Conservation (phyloP, 345 rosid species). For the Sisymbrium altissimum region DNA sequence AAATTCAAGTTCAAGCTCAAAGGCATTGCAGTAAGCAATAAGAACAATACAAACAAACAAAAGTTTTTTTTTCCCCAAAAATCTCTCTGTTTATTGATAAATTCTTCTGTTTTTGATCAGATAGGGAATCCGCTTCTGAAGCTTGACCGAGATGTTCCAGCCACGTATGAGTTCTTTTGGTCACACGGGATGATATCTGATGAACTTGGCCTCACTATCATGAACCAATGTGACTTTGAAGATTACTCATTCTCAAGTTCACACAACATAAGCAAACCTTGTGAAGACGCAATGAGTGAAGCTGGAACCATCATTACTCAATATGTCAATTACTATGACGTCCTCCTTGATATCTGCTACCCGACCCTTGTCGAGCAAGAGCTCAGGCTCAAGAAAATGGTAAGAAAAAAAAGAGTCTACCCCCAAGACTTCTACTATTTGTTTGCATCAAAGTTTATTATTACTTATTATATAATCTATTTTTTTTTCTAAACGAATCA, state of each 20-base stretch:
- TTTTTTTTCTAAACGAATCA: background rate
- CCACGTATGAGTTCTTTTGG: constrained; percentile 83
- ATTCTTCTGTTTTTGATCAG: constrained; percentile 39
- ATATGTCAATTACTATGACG: constrained; percentile 70
- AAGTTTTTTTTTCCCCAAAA: background rate
- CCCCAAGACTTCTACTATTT: background rate
- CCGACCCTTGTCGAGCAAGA: constrained; percentile 87
- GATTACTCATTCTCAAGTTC: constrained; percentile 58
- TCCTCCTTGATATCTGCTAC: constrained; percentile 78
- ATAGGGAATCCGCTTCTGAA: constrained; percentile 88
- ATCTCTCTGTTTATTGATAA: constrained; percentile 7
- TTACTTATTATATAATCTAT: background rate
- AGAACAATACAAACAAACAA: background rate
- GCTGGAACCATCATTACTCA: constrained; percentile 59
- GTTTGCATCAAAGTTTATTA: background rate
- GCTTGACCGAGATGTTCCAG: constrained; percentile 69
- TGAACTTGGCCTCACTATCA: constrained; percentile 70
- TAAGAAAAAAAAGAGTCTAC: constrained; percentile 1
- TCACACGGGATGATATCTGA: constrained; percentile 97
- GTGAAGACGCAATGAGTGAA: constrained; percentile 49
- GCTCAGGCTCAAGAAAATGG: constrained; percentile 70
- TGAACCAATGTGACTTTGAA: constrained; percentile 73
- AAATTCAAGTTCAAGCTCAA: constrained; percentile 80
- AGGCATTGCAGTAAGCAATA: constrained; percentile 84
- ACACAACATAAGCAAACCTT: constrained; percentile 48